Percentiles rank a stretch among this genome's conserved stretches.
Evolutionary conservation across 1,284 basidiomycete genomes (phyloP).

Genomic region (Porodaedalea pini): DNA sequence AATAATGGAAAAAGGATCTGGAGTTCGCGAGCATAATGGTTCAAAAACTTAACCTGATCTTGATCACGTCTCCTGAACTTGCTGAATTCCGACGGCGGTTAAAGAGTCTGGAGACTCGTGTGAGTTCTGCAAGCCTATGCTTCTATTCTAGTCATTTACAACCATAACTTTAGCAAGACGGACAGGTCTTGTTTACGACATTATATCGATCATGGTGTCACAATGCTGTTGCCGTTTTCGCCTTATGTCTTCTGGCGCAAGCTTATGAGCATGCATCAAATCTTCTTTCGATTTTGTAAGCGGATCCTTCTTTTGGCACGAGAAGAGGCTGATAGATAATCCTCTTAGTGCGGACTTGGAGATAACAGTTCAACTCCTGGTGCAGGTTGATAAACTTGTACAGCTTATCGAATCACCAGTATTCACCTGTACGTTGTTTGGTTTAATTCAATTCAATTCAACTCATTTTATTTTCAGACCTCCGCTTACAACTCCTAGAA

Average conservation of each 20-base stretch:
- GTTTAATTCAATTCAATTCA: not conserved
- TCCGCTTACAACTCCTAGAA: conserved; percentile 95
- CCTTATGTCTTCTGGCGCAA: conserved; percentile 92
- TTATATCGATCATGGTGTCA: conserved; percentile 98
- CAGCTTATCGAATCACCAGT: conserved; percentile 98
- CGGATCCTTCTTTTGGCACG: conserved; percentile 14
- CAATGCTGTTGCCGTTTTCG: conserved; percentile 95
- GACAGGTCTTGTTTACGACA: conserved; percentile 87
- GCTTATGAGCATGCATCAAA: conserved; percentile 99
- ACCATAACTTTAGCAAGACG: conserved; percentile 66
- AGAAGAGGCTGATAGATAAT: not conserved
- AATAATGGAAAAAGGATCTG: conserved; percentile 76
- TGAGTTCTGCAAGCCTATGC: conserved; percentile 40
- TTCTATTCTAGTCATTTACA: not conserved
- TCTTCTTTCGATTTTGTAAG: conserved; percentile 93
- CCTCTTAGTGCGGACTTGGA: conserved; percentile 84
- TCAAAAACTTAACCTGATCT: conserved; percentile 94
- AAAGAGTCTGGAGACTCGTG: conserved; percentile 92
- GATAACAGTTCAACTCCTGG: conserved; percentile 90
- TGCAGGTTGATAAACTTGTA: conserved; percentile 97
- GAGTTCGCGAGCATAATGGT: conserved; percentile 98
- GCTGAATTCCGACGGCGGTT: conserved; percentile 90
- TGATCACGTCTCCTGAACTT: conserved; percentile 95
- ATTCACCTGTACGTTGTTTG: conserved; percentile 76
- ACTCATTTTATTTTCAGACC: conserved; percentile 47